A percentile compares a stretch with the other conserved stretches of the same genome.
Evolutionary conservation across 1,284 basidiomycete genomes (phyloP).

Genomic region (Quambalaria eucalypti): DNA sequence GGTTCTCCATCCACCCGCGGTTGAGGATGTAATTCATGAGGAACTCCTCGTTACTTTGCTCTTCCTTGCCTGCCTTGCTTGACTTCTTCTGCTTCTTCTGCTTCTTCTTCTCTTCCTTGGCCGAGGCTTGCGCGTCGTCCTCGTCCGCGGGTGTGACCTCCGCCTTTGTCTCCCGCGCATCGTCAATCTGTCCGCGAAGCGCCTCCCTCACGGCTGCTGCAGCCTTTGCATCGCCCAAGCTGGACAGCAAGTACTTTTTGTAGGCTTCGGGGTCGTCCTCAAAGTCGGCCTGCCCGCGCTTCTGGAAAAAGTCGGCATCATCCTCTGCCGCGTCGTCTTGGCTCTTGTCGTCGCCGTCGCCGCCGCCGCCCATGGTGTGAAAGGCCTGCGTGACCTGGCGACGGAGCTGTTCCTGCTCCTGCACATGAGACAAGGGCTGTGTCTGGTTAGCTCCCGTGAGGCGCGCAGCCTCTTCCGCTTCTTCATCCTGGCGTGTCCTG

Average conservation of each 20-base stretch:
- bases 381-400: constrained; percentile 78
- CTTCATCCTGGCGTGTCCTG: constrained; percentile 2
- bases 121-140: background rate
- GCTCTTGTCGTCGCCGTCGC: too few relatives aligned
- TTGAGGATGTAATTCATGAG: constrained; percentile 61
- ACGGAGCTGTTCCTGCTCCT: constrained; percentile 69
- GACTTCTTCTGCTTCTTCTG: background rate
- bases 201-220: constrained; percentile 26
- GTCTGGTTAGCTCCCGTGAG: background rate
- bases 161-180: constrained; percentile 7
- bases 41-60: constrained; percentile 66
- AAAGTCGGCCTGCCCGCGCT: constrained; percentile 65
- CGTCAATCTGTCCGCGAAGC: constrained; percentile 11
- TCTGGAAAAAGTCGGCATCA: constrained; percentile 56
- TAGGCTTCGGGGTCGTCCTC: constrained; percentile 72
- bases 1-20: constrained; percentile 43
- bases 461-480: background rate
- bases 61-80: constrained; percentile 41
- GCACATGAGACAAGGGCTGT: constrained; percentile 59
- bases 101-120: constrained; percentile 42
- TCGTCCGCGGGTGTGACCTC: background rate
- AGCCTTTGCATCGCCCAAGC: constrained; percentile 67
- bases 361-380: constrained; percentile 52
- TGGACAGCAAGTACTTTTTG: constrained; percentile 65
- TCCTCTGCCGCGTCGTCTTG: constrained; percentile 55